phyloP scores from a whole-genome alignment of 306 rosid genomes.

The Rosa chinensis region DNA sequence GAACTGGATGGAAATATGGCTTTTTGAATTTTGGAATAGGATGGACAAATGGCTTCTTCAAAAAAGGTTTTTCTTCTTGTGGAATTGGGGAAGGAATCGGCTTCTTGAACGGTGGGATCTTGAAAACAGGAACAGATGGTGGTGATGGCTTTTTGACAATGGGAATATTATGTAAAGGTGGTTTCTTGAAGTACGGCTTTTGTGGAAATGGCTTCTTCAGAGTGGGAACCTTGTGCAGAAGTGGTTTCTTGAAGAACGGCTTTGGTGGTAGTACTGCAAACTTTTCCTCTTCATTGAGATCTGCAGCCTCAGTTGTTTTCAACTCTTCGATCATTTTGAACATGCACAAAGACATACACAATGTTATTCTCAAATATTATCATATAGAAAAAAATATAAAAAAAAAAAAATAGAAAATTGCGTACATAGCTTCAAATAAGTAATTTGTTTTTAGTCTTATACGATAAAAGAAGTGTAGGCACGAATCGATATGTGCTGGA shows the following conservation, averaged over 20 bases:
- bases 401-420: neutral
- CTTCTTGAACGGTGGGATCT: slow-evolving; percentile 8
- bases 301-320: neutral
- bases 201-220: slow-evolving; percentile 11
- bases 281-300: slow-evolving; percentile 12
- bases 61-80: neutral
- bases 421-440: neutral
- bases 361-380: neutral
- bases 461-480: neutral
- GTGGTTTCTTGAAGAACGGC: slow-evolving; percentile 9
- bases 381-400: neutral
- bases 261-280: slow-evolving; percentile 5
- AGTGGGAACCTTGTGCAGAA: neutral
- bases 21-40: slow-evolving; percentile 10
- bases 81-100: neutral
- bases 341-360: neutral
- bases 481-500: neutral
- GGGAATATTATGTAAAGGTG: slow-evolving; percentile 1
- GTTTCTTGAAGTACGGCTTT: neutral
- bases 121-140: neutral
- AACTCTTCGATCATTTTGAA: neutral
- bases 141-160: neutral
- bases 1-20: slow-evolving; percentile 13
- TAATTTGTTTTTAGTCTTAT: neutral
- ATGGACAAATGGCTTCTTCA: slow-evolving; percentile 13